Conservation (phyloP, 768 basidiomycete species). For the Lepiota venenata region DNA sequence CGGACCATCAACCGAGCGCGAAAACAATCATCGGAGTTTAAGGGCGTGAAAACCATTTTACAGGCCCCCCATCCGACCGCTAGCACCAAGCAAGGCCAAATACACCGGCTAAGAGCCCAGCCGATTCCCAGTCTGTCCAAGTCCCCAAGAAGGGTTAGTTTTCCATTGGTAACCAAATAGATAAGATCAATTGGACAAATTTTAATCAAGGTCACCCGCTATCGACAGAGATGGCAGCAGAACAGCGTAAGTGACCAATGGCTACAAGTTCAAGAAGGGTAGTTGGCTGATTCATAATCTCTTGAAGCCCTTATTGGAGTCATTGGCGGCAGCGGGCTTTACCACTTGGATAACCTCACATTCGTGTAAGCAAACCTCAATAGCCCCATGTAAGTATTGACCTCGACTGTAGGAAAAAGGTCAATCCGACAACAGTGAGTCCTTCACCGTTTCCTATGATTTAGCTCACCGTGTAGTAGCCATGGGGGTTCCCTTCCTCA, state of each 20-base stretch:
- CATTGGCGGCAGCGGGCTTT: constrained; percentile 90
- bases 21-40: no score
- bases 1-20: no score
- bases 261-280: no score
- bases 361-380: constrained; percentile 58
- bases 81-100: no score
- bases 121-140: no score
- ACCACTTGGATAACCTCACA: constrained; percentile 89
- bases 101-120: no score
- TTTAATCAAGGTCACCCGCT: no score
- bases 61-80: no score
- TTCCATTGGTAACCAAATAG: no score
- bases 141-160: no score
- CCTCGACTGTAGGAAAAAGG: constrained; percentile 48
- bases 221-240: constrained; percentile 1
- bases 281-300: neutral
- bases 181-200: no score
- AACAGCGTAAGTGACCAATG: neutral
- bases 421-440: constrained; percentile 79
- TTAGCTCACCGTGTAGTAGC: constrained; percentile 39
- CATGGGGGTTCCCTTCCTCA: constrained; percentile 90
- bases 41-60: no score
- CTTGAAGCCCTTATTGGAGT: constrained; percentile 77
- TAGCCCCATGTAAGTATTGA: neutral
- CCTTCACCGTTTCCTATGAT: neutral